Conservation (phyloP, 192 early-diverging fungal genomes). For the Coemansia sp. region DNA sequence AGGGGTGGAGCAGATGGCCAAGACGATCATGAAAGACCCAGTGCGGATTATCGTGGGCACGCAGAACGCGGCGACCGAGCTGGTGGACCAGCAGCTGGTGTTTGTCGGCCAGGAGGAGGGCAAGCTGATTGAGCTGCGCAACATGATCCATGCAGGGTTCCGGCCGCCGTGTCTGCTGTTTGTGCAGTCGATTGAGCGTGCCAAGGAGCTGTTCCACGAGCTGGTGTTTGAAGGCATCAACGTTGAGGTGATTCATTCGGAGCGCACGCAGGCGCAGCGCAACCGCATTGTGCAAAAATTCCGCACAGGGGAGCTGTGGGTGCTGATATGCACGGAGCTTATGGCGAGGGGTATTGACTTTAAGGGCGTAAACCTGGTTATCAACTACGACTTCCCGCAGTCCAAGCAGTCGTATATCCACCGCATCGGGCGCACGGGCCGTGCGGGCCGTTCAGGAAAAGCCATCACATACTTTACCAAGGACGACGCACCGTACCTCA, state of each 20-base stretch:
- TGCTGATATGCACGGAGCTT: conserved; percentile 94
- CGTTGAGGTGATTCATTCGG: conserved; percentile 97
- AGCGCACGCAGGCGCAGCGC: conserved; percentile 90
- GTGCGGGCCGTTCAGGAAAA: conserved; percentile 87
- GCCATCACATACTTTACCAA: conserved; percentile 96
- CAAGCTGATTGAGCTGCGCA: conserved; percentile 89
- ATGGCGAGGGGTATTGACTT: conserved; percentile 99
- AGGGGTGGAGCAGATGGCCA: conserved; percentile 87
- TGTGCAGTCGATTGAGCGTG: conserved; percentile 96
- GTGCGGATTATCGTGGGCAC: conserved; percentile 85
- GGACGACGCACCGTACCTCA: conserved; percentile 85
- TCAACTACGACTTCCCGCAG: conserved; percentile 99
- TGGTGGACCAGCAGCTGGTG: conserved; percentile 83
- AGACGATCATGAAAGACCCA: conserved; percentile 87
- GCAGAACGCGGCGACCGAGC: conserved; percentile 88
- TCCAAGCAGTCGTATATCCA: conserved; percentile 92
- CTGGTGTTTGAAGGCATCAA: conserved; percentile 97
- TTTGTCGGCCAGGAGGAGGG: conserved; percentile 94
- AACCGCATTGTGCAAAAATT: conserved; percentile 89
- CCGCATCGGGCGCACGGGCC: conserved; percentile 96
- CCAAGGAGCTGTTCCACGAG: conserved; percentile 95
- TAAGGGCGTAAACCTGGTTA: conserved; percentile 93
- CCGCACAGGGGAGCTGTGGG: conserved; percentile 87
- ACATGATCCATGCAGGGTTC: conserved; percentile 72
- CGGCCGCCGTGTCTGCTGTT: conserved; percentile 95